These are phyloP conservation scores for Carex myosuroides DNA, from an alignment of 176 grass and related monocot species.

Conservation along the genomic window DNA sequence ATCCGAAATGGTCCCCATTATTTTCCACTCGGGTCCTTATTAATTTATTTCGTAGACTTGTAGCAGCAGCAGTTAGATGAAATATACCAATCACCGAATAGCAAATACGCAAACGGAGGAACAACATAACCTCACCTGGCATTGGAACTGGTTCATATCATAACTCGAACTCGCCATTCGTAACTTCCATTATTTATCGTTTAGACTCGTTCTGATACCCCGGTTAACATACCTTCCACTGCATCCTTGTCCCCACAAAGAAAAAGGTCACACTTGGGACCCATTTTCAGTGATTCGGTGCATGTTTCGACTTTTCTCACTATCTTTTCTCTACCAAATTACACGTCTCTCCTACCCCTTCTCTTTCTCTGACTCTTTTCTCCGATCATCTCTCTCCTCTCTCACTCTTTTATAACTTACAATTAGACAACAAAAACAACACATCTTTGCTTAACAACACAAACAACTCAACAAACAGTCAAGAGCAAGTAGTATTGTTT, in stretches of 20 bases:
- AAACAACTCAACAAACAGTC: slow-evolving; percentile 10
- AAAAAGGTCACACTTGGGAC: neutral
- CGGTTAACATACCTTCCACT: neutral
- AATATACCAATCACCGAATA: neutral
- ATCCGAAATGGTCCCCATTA: neutral
- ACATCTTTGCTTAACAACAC: neutral
- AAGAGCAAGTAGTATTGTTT: neutral
- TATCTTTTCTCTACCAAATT: slow-evolving; percentile 4
- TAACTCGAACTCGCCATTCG: neutral
- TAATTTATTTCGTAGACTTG: neutral
- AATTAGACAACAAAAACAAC: neutral
- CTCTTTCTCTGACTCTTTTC: slow-evolving; percentile 18
- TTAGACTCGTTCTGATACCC: neutral
- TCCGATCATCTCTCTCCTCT: slow-evolving; percentile 1
- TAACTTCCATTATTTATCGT: neutral
- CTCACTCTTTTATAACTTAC: neutral
- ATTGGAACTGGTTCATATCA: neutral
- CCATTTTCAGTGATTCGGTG: neutral
- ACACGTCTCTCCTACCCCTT: slow-evolving; percentile 13
- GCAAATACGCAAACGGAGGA: neutral
- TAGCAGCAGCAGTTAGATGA: neutral
- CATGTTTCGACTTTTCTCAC: neutral
- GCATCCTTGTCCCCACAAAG: neutral
- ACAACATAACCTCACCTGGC: neutral
- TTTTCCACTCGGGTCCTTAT: neutral